Evolutionary conservation across 2,329 filamentous ascomycete genomes (phyloP).

Genomic region (Eutypella sp.): DNA sequence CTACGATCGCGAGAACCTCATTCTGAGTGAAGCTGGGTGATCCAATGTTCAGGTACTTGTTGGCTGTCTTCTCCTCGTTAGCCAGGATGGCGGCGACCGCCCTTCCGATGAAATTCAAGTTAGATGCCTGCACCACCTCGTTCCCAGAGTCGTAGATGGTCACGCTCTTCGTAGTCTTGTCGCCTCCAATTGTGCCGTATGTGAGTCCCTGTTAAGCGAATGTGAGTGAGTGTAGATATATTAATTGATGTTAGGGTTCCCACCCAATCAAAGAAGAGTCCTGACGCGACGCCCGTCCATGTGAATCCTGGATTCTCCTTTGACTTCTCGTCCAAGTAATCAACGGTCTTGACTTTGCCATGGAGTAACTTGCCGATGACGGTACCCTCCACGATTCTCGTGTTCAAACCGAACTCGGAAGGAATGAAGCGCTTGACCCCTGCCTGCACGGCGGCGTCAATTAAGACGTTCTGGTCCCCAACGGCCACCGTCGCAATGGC

Average conservation of each 20-base stretch:
- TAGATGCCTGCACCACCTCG: constrained; percentile 45
- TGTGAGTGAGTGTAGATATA: no score
- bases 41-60: constrained; percentile 53
- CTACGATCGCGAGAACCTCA: constrained; percentile 47
- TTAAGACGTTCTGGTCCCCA: constrained; percentile 45
- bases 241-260: no score
- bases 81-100: constrained; percentile 47
- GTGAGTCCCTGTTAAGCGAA: constrained; percentile 37
- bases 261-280: constrained; percentile 59
- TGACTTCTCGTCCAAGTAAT: constrained; percentile 47
- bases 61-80: constrained; percentile 46
- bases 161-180: constrained; percentile 42
- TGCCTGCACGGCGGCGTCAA: constrained; percentile 51
- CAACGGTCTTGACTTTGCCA: constrained; percentile 29
- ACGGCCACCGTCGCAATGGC: constrained; percentile 35
- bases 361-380: constrained; percentile 20
- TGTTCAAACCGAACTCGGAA: constrained; percentile 43
- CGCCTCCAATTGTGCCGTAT: constrained; percentile 46
- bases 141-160: constrained; percentile 54
- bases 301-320: constrained; percentile 42
- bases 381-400: constrained; percentile 17
- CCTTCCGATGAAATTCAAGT: constrained; percentile 44
- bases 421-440: constrained; percentile 54
- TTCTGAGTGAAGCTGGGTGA: constrained; percentile 55
- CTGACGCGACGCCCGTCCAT: constrained; percentile 56